A percentile compares a stretch with the other conserved stretches of the same genome.
phyloP scores from a whole-genome alignment of 1,284 basidiomycete genomes.

The Ceraceosorus guamensis region DNA sequence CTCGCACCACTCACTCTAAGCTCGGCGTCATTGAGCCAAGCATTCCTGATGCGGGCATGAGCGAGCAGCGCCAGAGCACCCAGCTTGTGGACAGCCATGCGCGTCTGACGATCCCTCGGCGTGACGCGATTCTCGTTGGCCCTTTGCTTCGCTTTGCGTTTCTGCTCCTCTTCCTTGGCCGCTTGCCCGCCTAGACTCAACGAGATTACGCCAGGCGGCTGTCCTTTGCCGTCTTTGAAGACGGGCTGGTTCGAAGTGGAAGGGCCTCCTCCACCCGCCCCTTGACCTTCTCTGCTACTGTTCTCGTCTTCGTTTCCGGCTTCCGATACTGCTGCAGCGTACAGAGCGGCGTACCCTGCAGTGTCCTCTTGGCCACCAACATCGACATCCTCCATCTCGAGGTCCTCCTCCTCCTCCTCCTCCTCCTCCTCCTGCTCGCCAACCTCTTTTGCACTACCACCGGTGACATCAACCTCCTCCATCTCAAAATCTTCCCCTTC shows the following conservation, averaged over 20 bases:
- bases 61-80: conserved; percentile 61
- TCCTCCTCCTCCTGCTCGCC: neutral
- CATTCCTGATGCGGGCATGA: conserved; percentile 69
- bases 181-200: conserved; percentile 15
- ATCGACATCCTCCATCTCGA: conserved; percentile 32
- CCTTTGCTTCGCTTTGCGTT: conserved; percentile 16
- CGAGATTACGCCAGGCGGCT: conserved; percentile 17
- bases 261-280: no score
- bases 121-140: conserved; percentile 23
- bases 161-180: conserved; percentile 11
- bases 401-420: conserved; percentile 18
- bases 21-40: conserved; percentile 72
- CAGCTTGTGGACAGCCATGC: conserved; percentile 41
- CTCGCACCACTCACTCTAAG: conserved; percentile 59
- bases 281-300: conserved; percentile 6
- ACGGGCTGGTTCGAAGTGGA: conserved; percentile 12
- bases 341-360: conserved; percentile 19
- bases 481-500: neutral
- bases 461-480: neutral
- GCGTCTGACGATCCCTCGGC: conserved; percentile 38
- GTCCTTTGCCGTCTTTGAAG: conserved; percentile 37
- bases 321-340: conserved; percentile 18
- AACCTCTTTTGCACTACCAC: neutral
- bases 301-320: conserved; percentile 9
- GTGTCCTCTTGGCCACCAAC: conserved; percentile 8